Evolutionary conservation across 2,329 filamentous ascomycete genomes (phyloP).

Genomic region (Botrytis aclada): DNA sequence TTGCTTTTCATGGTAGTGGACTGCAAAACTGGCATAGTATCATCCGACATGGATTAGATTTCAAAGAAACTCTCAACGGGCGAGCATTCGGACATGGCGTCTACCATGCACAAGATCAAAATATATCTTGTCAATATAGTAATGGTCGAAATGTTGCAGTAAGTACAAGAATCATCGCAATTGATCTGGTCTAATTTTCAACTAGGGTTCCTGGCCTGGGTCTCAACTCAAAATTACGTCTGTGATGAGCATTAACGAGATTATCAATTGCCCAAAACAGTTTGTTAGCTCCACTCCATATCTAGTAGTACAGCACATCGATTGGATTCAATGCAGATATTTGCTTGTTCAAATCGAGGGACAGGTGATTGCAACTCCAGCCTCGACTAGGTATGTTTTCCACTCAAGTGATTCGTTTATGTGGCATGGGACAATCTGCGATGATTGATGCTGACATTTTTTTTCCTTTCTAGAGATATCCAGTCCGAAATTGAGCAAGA

Average conservation of each 20-base stretch:
- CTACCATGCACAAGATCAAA: slow-evolving; percentile 67
- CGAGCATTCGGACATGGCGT: slow-evolving; percentile 75
- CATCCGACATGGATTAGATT: slow-evolving; percentile 77
- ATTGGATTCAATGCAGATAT: slow-evolving; percentile 91
- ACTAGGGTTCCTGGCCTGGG: slow-evolving; percentile 55
- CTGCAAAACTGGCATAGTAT: slow-evolving; percentile 87
- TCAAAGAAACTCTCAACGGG: slow-evolving; percentile 58
- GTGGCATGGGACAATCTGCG: background rate
- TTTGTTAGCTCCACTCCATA: slow-evolving; percentile 57
- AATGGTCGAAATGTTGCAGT: background rate
- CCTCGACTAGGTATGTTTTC: background rate
- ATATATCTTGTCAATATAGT: slow-evolving; percentile 45
- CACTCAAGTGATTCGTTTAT: background rate
- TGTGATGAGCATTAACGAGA: slow-evolving; percentile 77
- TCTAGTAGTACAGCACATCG: slow-evolving; percentile 69
- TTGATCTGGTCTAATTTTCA: slow-evolving; percentile 15
- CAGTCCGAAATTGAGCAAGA: slow-evolving; percentile 29
- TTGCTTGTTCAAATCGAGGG: slow-evolving; percentile 57
- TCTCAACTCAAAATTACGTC: slow-evolving; percentile 58
- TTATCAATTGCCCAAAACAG: slow-evolving; percentile 68
- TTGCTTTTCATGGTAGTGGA: slow-evolving; percentile 82
- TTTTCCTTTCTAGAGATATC: background rate
- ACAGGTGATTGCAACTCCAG: background rate
- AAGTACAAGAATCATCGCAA: slow-evolving; percentile 19
- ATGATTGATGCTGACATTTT: background rate